Percentiles rank a stretch among this genome's conserved stretches.
Evolutionary conservation across 73 alveolate species (phyloP).

Genomic region (Uronychia setigera): DNA sequence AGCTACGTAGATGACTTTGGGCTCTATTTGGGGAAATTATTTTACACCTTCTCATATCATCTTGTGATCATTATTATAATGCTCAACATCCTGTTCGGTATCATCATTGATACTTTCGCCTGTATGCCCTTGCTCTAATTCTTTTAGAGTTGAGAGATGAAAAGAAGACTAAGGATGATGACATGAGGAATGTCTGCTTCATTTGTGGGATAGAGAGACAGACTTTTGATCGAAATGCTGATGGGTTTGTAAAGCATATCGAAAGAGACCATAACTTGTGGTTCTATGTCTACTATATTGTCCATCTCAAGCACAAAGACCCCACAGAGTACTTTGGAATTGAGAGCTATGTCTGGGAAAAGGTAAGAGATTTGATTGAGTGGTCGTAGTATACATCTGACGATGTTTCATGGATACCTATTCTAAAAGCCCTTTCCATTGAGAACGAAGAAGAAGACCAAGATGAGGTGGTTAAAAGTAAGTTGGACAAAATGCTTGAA

Average conservation of each 20-base stretch:
- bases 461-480: constrained; percentile 3
- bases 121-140: constrained; percentile 30
- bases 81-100: constrained; percentile 92
- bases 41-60: constrained; percentile 88
- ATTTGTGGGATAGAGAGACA: constrained; percentile 78
- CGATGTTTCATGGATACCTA: constrained; percentile 27
- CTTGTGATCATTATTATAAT: constrained; percentile 84
- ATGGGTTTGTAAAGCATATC: constrained; percentile 39
- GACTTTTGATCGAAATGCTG: constrained; percentile 32
- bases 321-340: constrained; percentile 58
- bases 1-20: constrained; percentile 11
- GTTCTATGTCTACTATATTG: constrained; percentile 41
- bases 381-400: too few relatives aligned
- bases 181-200: constrained; percentile 78
- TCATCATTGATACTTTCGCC: constrained; percentile 97
- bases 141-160: constrained; percentile 80
- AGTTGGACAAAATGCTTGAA: too few relatives aligned
- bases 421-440: constrained; percentile 9
- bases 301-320: constrained; percentile 43
- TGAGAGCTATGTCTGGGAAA: constrained; percentile 39
- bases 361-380: constrained; percentile 6
- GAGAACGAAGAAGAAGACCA: constrained; percentile 4
- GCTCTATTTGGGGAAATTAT: constrained; percentile 48
- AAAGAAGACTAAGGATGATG: constrained; percentile 70
- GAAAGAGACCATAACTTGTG: constrained; percentile 46